Base-by-base conservation (phyloP, 148 eudicot species). In the Linanthus parryae region DNA sequence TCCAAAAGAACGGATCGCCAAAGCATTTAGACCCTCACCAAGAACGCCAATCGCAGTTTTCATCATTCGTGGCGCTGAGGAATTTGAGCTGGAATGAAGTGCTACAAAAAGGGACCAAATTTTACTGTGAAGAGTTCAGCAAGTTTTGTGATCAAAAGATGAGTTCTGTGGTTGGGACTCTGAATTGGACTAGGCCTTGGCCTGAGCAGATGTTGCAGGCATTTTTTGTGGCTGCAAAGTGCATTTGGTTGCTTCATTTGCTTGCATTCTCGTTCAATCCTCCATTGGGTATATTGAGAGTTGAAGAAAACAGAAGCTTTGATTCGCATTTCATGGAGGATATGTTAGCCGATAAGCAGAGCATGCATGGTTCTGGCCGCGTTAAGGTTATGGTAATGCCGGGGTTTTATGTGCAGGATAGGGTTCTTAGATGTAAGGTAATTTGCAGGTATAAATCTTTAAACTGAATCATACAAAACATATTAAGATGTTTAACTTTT, bases 371-470 rank as follows among this genome's bases (percentile, higher is more conserved):
- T 35, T 65, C 71, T 8, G 73, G 80, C 43, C 53, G 79, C 36
- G 94, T 92, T 19, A 87, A 92, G 78, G 54, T 82, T n/a, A 84
- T 87, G 98, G 96, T 87, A 3, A 77, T 84, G 94, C 96, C 98
- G 1, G 98, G 96, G 16, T 92, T 92, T 70, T 87, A 92, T 75
- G 85, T 92, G 25, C 73, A 73, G 59, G 98, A 84, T 60, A 82
- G 69, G 57, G 82, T 92, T 26, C 66, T 87, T 45, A 87, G 76
- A 59, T 87, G 98, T 62, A 87, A 84, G 77, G 98, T 92, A 58
- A 67, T 92, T 17, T 92, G 96, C 68, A 81, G 94, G 77, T 84
- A 84, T 39, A 84, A 84, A 60, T 63, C 76, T 71, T 50, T 69
- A 47, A 61, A 64, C 41, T 75, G 61, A 67, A n/a, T n/a, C n/a